These are phyloP conservation scores for Ascochyta viciae-villosae DNA, from an alignment of 2,329 filamentous ascomycete genomes.

Conservation along the genomic window DNA sequence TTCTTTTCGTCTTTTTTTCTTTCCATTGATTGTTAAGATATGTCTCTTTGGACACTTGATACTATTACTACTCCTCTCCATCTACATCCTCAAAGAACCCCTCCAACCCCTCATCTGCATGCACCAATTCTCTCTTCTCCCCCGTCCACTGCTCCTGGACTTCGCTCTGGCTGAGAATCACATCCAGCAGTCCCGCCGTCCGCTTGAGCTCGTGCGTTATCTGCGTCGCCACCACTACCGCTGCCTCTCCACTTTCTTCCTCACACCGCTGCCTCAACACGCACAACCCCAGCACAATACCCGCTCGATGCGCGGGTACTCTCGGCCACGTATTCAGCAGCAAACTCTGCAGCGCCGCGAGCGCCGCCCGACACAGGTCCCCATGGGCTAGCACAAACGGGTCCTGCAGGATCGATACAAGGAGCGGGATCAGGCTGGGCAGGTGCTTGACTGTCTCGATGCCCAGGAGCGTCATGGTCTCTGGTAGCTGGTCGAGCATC, in stretches of 20 bases:
- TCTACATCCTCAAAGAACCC: constrained; percentile 13
- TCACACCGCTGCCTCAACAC: constrained; percentile 45
- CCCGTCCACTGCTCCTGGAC: constrained; percentile 19
- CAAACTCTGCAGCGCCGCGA: constrained; percentile 62
- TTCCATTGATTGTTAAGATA: too few species aligned
- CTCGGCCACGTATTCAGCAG: constrained; percentile 74
- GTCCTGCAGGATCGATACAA: constrained; percentile 70
- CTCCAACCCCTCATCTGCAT: constrained; percentile 8
- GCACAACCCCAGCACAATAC: constrained; percentile 67
- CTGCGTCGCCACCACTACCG: constrained; percentile 16
- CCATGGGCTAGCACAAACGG: constrained; percentile 68
- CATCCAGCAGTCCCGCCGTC: constrained; percentile 37
- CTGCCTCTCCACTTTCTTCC: constrained; percentile 24
- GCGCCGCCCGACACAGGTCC: constrained; percentile 61
- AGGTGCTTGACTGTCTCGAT: constrained; percentile 72
- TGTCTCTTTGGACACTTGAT: too few species aligned
- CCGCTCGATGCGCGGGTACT: constrained; percentile 66
- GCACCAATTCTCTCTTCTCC: constrained; percentile 24
- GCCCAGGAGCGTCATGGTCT: constrained; percentile 64
- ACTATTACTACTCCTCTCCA: too few species aligned
- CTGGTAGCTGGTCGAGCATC: constrained; percentile 60
- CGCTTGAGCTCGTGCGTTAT: constrained; percentile 30
- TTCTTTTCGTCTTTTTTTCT: background rate
- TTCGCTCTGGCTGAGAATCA: constrained; percentile 28
- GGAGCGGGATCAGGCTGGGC: constrained; percentile 71